Base-by-base conservation (phyloP, 768 basidiomycete genomes). In the Phlegmacium glaucopus region DNA sequence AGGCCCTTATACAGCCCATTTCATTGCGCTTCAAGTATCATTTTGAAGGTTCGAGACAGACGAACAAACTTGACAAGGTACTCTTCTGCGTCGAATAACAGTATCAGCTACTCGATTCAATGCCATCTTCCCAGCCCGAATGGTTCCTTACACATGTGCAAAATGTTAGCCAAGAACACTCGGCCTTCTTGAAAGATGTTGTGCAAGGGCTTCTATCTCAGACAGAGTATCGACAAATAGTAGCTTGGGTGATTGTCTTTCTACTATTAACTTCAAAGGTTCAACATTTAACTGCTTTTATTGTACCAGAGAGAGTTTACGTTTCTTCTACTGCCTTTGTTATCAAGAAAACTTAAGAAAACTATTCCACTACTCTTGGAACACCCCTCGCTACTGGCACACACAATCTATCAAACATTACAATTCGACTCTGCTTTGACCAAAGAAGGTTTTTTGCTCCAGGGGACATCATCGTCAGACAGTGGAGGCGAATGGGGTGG, bases 141-240 rank as follows among this genome's bases (percentile, higher is more conserved):
- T 98, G 94, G 91, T 97, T 91, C 59, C 90, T 98, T 61, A 86
- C 92, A 2, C 90, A 97, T 62, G 72, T 98, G 17, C 75, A 90
- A 40, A 94, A 98, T 61, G 79, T 87, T 48, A 77, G 82, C 10
- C 90, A 93, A 55, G 90, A 95, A 47, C 94, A 97, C 51, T 76
- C 80, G 18, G 65, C 74, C 2, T 94, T 97, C 64, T 82, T 96
- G 76, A 82, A 88, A 41, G 68, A 67, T 8, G 72, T 86, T 37
- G 68, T 95, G 15, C 94, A 95, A 62, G 74, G 69, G 25, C 62
- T 97, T 2, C 62, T 96, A 18, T 65, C 76, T 3, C 65, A 73
- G n/a, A 78, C 85, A 11, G 82, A 82, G 25, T 85, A 81, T 62
- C 67, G 68, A 22, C 61, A 73, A 4, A 71, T 93, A 36, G 80